These are phyloP conservation scores for Leishmania martiniquensis DNA, from an alignment of 208 protist species.

Conservation along the genomic window DNA sequence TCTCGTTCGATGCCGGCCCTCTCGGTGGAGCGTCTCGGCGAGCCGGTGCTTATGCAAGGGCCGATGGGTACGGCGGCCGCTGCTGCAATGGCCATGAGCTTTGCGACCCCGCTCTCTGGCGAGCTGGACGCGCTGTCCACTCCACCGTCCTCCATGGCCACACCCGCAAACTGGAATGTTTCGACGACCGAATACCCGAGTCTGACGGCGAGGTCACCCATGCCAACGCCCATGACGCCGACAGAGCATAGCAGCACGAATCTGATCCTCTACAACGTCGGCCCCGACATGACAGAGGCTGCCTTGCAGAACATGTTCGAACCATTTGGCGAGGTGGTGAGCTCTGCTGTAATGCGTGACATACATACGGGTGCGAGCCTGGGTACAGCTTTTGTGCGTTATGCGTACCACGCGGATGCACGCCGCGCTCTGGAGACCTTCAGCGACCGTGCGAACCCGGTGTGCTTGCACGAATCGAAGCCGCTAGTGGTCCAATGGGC, in stretches of 20 bases:
- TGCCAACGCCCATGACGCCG: slow-evolving; percentile 7
- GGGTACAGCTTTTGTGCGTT: slow-evolving; percentile 81
- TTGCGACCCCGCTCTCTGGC: neutral
- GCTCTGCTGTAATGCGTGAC: slow-evolving; percentile 70
- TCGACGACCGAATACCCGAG: neutral
- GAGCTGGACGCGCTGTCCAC: slow-evolving; percentile 1
- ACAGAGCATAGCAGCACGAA: slow-evolving; percentile 52
- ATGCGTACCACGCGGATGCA: slow-evolving; percentile 52
- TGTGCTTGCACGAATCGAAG: slow-evolving; percentile 17
- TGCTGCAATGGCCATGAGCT: neutral
- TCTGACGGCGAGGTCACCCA: neutral
- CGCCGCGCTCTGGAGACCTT: slow-evolving; percentile 43
- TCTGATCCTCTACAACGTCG: slow-evolving; percentile 65
- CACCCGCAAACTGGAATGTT: neutral
- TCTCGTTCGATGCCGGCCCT: neutral
- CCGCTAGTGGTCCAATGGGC: slow-evolving; percentile 74
- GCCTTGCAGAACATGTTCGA: slow-evolving; percentile 45
- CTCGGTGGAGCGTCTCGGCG: neutral
- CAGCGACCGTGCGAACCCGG: slow-evolving; percentile 22
- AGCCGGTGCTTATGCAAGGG: neutral
- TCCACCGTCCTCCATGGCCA: neutral
- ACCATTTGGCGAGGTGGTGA: slow-evolving; percentile 56
- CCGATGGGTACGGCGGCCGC: no score
- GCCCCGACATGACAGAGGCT: slow-evolving; percentile 36
- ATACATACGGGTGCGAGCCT: slow-evolving; percentile 77